phyloP scores from a whole-genome alignment of 1,139 yeast species.

The Geotrichum macrosporum region DNA sequence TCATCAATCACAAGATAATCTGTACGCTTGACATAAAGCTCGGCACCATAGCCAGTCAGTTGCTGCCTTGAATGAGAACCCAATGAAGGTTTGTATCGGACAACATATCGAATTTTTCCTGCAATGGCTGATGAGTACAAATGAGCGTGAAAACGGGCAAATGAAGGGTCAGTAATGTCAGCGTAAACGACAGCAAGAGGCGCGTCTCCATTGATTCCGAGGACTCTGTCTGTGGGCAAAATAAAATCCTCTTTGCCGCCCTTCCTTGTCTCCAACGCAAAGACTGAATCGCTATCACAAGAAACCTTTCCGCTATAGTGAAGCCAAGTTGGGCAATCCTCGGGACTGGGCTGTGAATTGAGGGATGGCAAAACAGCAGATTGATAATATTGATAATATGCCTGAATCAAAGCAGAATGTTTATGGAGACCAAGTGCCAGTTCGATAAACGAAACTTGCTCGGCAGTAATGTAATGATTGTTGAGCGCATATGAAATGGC shows the following conservation, averaged over 20 bases:
- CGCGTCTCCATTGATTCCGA: conserved; percentile 46
- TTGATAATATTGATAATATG: conserved; percentile 56
- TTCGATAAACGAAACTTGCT: conserved; percentile 42
- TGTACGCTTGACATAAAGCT: conserved; percentile 55
- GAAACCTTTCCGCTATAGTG: conserved; percentile 47
- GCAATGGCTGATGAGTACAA: conserved; percentile 55
- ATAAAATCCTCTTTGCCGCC: conserved; percentile 28
- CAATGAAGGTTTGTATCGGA: conserved; percentile 59
- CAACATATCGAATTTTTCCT: conserved; percentile 67
- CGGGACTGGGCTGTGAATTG: conserved; percentile 27
- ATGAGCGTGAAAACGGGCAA: conserved; percentile 54
- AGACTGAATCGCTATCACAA: conserved; percentile 64
- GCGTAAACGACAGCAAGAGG: conserved; percentile 49
- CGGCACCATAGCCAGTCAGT: conserved; percentile 65
- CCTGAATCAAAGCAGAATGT: conserved; percentile 57
- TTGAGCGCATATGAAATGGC: conserved; percentile 39
- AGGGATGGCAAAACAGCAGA: conserved; percentile 33
- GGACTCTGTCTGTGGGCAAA: conserved; percentile 54
- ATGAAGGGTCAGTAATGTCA: conserved; percentile 43
- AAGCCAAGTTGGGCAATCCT: conserved; percentile 46
- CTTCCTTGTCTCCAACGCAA: conserved; percentile 53
- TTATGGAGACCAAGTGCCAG: conserved; percentile 51
- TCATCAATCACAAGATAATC: conserved; percentile 65
- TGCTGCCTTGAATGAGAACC: conserved; percentile 34
- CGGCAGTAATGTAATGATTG: conserved; percentile 25